Evolutionary conservation across 192 early-diverging fungal genomes (phyloP), one percentile per base, ranked within the genome.

Genomic region (Gryganskiella cystojenkinii): DNA sequence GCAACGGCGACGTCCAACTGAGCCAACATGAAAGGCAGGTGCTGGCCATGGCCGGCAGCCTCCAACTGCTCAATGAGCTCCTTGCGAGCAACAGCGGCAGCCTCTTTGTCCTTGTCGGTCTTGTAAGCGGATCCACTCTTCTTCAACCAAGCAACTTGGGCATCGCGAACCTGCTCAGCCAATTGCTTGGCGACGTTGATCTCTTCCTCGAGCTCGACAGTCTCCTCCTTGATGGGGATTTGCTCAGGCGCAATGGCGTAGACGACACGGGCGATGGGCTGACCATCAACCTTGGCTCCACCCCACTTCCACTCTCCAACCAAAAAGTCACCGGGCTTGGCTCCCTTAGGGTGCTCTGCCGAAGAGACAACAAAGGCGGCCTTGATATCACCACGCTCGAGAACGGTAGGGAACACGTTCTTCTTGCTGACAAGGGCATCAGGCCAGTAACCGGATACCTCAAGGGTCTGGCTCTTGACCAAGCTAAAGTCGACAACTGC

Each of bases 101-200:
- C 82, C 13, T 82, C 79, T 49, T 78, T 78, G 61, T 78, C 74
- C 43, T 78, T 78, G 3, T 78, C 74, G 0, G 74, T 64, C 61
- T 69, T 74, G 82, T 87, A 78, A 4, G 61, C 74, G 0, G 55
- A 51, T 40, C 37, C 61, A 33, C 91, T 67, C 84, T 96, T 97
- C 81, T 93, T 94, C 50, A 98, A 63, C 82, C 89, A 89, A 3
- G 89, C 79, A 34, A 99, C 86, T 69, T 94, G 90, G 25, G 93
- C 68, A 73, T 95, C 92, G 24, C 94, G 84, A 35, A 95, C 75
- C 15, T 88, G 89, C 61, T 96, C 95, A 42, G 84, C 80, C 56
- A 94, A 63, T 22, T 85, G 82, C 33, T 83, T 70, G 33, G 59
- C 52, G 3, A 82, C 42, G 17, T 82, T 71, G n/a, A 79, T 61